These are phyloP conservation scores for Tetrahymena elliotti DNA, from an alignment of 73 alveolate species.

Conservation along the genomic window DNA sequence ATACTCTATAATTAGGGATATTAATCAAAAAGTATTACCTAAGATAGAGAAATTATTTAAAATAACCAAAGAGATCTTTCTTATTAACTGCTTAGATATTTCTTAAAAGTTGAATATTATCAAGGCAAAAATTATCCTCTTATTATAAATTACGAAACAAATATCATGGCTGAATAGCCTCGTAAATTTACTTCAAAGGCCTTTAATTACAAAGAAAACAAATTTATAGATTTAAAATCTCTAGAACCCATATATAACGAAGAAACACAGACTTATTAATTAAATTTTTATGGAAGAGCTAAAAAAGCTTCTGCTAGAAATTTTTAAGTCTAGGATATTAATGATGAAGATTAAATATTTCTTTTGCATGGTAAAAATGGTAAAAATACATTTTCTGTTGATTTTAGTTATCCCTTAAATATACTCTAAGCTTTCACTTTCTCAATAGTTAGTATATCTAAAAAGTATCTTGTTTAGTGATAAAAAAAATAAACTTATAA, in stretches of 20 bases:
- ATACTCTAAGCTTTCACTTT: neutral
- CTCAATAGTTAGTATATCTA: neutral
- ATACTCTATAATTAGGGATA: slow-evolving; percentile 22
- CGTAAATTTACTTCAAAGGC: slow-evolving; percentile 18
- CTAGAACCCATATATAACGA: slow-evolving; percentile 21
- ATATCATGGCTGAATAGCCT: slow-evolving; percentile 36
- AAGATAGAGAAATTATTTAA: neutral
- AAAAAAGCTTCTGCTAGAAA: slow-evolving; percentile 40
- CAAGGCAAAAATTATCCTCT: neutral
- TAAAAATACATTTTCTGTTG: neutral
- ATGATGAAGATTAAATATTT: neutral
- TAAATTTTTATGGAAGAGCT: slow-evolving; percentile 27
- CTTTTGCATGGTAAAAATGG: neutral
- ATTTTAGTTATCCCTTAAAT: neutral
- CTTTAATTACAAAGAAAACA: neutral
- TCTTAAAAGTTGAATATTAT: neutral
- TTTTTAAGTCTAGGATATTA: slow-evolving; percentile 11
- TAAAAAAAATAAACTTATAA: neutral
- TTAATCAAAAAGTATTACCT: neutral
- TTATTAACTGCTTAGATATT: neutral
- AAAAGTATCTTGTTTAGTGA: neutral
- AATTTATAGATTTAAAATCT: neutral
- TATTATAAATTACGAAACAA: slow-evolving; percentile 19
- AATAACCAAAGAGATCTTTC: slow-evolving; percentile 20
- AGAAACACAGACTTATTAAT: slow-evolving; percentile 17